Evolutionary conservation across 768 basidiomycete genomes (phyloP).

Genomic region (Russula earlei): DNA sequence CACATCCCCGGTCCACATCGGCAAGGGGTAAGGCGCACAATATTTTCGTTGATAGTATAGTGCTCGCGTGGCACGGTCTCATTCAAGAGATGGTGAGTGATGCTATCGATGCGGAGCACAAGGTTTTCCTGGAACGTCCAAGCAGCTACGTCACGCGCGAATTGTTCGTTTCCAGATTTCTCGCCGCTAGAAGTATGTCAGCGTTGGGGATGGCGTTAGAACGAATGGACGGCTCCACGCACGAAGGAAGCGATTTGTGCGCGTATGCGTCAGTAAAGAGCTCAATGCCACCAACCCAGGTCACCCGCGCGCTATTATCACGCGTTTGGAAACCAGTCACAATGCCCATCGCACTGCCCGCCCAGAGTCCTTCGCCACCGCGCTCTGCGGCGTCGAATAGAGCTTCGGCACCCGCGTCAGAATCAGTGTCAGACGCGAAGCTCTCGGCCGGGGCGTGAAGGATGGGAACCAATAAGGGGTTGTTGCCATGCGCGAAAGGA

Average conservation of each 20-base stretch:
- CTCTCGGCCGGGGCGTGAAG: conserved; percentile 67
- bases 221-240: conserved; percentile 25
- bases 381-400: conserved; percentile 64
- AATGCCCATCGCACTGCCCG: conserved; percentile 64
- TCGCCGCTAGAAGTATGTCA: conserved; percentile 38
- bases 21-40: conserved; percentile 40
- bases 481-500: conserved; percentile 54
- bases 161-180: conserved; percentile 65
- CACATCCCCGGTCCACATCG: neutral
- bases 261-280: conserved; percentile 72
- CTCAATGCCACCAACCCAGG: conserved; percentile 75
- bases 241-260: conserved; percentile 52
- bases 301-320: conserved; percentile 65
- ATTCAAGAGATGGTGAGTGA: conserved; percentile 64
- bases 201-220: neutral
- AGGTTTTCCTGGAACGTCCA: conserved; percentile 90
- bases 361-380: conserved; percentile 74
- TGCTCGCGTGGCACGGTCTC: conserved; percentile 50
- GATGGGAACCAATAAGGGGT: conserved; percentile 76
- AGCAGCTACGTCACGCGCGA: conserved; percentile 62
- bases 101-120: conserved; percentile 68
- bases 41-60: conserved; percentile 81
- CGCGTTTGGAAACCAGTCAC: conserved; percentile 86
- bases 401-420: conserved; percentile 48
- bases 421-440: conserved; percentile 61